These are phyloP conservation scores for Ogataea nitratoaversa DNA, from an alignment of 805 yeast genomes.

Conservation along the genomic window DNA sequence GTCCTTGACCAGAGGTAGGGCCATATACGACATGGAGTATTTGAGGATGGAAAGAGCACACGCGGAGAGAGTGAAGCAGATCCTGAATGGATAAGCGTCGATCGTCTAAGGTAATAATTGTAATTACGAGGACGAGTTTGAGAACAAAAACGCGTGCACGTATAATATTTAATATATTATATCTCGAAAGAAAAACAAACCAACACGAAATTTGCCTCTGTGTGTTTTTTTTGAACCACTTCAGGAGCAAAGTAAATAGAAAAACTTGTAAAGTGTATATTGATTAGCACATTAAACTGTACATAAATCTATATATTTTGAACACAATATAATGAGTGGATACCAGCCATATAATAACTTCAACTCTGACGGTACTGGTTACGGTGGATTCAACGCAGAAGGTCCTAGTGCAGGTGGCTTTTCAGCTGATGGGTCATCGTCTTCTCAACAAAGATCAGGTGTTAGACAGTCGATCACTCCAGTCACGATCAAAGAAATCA, in stretches of 20 bases:
- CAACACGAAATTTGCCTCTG: background rate
- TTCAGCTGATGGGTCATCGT: constrained; percentile 18
- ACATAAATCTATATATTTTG: no score
- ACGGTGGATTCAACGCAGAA: constrained; percentile 27
- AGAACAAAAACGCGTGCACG: no score
- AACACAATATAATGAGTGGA: no score
- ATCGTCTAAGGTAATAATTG: constrained; percentile 1
- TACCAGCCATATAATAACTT: constrained; percentile 36
- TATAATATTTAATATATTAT: no score
- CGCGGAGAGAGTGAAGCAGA: constrained; percentile 42
- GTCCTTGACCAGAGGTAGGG: constrained; percentile 86
- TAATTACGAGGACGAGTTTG: no score
- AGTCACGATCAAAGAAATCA: constrained; percentile 69
- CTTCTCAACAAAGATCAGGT: constrained; percentile 24
- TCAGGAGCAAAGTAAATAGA: no score
- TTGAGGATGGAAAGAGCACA: constrained; percentile 67
- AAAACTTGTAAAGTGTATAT: no score
- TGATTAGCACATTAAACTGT: no score
- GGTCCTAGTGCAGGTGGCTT: constrained; percentile 29
- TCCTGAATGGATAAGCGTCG: constrained; percentile 15
- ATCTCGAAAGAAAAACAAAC: no score
- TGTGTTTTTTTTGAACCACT: background rate
- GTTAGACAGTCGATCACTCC: constrained; percentile 45
- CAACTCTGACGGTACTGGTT: constrained; percentile 33
- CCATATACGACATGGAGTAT: constrained; percentile 74